A percentile compares a stretch with the other conserved stretches of the same genome.
phyloP scores from a whole-genome alignment of 2,329 filamentous ascomycete genomes.

The Trichoderma afroharzianum region DNA sequence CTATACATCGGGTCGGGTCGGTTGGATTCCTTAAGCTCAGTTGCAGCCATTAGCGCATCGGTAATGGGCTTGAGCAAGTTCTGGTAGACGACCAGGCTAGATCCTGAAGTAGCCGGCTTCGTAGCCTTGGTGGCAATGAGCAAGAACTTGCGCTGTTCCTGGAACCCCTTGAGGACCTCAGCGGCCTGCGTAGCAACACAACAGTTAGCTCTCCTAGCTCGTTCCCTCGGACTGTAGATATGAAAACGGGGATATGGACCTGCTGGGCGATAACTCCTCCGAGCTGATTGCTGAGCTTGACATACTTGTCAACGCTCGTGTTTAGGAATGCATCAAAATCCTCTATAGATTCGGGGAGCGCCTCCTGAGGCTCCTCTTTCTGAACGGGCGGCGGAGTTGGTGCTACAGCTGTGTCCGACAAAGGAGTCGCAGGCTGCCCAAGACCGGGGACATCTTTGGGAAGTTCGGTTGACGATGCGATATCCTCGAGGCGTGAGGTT shows the following conservation, averaged over 20 bases:
- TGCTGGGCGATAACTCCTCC: constrained; percentile 78
- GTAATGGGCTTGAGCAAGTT: constrained; percentile 85
- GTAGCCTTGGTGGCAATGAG: constrained; percentile 85
- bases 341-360: constrained; percentile 72
- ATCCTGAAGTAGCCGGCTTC: constrained; percentile 70
- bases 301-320: constrained; percentile 71
- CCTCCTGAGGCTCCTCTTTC: constrained; percentile 44
- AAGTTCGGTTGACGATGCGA: constrained; percentile 71
- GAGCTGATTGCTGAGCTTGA: constrained; percentile 71
- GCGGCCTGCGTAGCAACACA: constrained; percentile 38
- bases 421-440: constrained; percentile 36
- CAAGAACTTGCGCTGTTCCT: constrained; percentile 82
- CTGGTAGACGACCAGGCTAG: constrained; percentile 63
- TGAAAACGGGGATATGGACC: constrained; percentile 42
- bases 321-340: constrained; percentile 81
- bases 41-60: constrained; percentile 73
- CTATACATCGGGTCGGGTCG: constrained; percentile 71
- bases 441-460: constrained; percentile 49
- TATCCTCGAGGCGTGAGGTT: constrained; percentile 92
- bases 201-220: not conserved
- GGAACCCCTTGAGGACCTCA: constrained; percentile 63
- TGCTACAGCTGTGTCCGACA: constrained; percentile 27
- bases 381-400: constrained; percentile 38
- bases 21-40: constrained; percentile 77
- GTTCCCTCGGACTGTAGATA: not conserved